Percentiles rank a stretch among this genome's conserved stretches.
Conservation (phyloP, 2,329 filamentous ascomycete species). For the Coniochaeta sp. region DNA sequence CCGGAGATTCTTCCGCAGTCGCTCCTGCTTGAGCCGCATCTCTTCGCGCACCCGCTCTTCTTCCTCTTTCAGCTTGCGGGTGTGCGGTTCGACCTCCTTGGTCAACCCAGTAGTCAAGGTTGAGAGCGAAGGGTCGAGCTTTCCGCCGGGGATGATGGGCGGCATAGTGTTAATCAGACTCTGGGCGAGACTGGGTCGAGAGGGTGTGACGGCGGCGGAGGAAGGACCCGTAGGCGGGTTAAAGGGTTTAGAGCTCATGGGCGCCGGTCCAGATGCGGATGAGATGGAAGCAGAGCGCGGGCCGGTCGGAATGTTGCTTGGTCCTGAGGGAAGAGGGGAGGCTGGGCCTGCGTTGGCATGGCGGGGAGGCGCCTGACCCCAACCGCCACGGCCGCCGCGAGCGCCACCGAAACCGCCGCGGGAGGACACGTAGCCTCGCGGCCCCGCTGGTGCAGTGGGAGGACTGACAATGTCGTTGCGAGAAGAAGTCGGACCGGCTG, state of each 20-base stretch:
- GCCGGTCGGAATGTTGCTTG: conserved; percentile 39
- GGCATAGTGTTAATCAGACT: conserved; percentile 44
- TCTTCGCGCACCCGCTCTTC: conserved; percentile 51
- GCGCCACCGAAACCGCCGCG: conserved; percentile 34
- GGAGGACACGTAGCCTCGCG: conserved; percentile 41
- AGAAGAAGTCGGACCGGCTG: conserved; percentile 17
- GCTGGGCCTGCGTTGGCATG: conserved; percentile 17
- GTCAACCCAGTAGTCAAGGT: conserved; percentile 39
- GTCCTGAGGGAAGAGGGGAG: conserved; percentile 24
- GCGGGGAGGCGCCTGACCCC: conserved; percentile 23
- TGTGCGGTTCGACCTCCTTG: conserved; percentile 47
- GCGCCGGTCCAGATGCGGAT: conserved; percentile 20
- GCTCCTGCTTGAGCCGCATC: conserved; percentile 44
- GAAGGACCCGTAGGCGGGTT: conserved; percentile 51
- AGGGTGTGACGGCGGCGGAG: conserved; percentile 22
- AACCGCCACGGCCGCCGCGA: conserved; percentile 39
- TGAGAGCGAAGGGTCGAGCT: conserved; percentile 39
- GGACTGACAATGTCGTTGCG: conserved; percentile 35
- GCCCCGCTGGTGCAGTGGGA: conserved; percentile 44
- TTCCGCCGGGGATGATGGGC: conserved; percentile 45
- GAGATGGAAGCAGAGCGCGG: conserved; percentile 31
- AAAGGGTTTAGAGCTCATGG: conserved; percentile 34
- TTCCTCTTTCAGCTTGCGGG: conserved; percentile 46
- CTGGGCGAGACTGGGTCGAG: conserved; percentile 42
- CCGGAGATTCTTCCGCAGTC: conserved; percentile 43